Conservation (phyloP, 2,329 filamentous ascomycete genomes). For the Botrytis medusae region DNA sequence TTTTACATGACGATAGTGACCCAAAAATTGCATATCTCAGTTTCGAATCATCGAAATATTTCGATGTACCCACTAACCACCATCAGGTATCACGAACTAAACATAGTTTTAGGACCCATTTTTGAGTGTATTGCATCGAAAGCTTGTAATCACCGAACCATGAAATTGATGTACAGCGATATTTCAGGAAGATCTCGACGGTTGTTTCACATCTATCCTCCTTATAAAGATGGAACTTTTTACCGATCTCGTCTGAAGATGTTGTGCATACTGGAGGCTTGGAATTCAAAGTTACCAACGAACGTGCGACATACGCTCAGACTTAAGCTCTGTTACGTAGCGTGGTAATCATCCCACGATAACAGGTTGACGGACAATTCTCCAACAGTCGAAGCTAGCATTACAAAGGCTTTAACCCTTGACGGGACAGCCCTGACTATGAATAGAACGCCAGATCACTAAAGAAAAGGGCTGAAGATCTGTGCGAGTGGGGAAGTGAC, state of each 20-base stretch:
- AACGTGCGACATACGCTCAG: neutral
- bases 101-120: neutral
- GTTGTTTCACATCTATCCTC: neutral
- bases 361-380: neutral
- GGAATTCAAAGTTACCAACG: neutral
- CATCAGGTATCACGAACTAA: neutral
- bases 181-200: neutral
- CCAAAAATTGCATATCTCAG: neutral
- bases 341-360: neutral
- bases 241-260: slow-evolving; percentile 1
- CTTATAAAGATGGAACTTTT: neutral
- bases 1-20: neutral
- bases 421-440: neutral
- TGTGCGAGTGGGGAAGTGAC: neutral
- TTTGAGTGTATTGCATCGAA: neutral
- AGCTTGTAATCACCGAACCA: neutral
- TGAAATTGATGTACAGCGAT: neutral
- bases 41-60: neutral
- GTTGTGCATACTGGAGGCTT: neutral
- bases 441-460: neutral
- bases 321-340: neutral
- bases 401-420: neutral
- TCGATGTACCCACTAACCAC: neutral
- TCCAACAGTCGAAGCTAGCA: neutral
- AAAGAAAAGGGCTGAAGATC: slow-evolving; percentile 9